Evolutionary conservation across 441 rosid species (phyloP).

Genomic region (Erysimum pusillum): DNA sequence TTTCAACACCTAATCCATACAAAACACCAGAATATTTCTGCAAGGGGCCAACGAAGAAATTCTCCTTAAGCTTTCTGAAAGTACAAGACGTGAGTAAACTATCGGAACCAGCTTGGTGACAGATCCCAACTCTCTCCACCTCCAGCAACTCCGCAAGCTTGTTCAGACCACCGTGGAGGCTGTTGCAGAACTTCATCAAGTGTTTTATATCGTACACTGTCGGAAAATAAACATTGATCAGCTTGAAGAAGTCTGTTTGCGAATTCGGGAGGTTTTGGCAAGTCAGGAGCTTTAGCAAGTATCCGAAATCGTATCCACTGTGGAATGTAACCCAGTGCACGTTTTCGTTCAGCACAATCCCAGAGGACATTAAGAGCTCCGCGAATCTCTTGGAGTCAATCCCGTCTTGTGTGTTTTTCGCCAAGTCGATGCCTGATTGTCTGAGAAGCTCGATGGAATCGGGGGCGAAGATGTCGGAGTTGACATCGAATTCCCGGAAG

Average conservation of each 20-base stretch:
- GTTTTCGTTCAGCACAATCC: slow-evolving; percentile 65
- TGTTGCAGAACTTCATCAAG: slow-evolving; percentile 72
- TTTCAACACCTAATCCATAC: slow-evolving; percentile 79
- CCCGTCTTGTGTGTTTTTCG: slow-evolving; percentile 56
- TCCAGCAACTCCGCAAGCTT: slow-evolving; percentile 70
- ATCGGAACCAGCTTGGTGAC: slow-evolving; percentile 80
- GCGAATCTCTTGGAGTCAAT: slow-evolving; percentile 58
- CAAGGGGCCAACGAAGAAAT: slow-evolving; percentile 68
- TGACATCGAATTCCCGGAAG: slow-evolving; percentile 59
- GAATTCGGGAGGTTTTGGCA: slow-evolving; percentile 60
- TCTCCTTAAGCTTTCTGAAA: slow-evolving; percentile 72
- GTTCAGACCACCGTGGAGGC: slow-evolving; percentile 75
- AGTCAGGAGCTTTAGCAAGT: slow-evolving; percentile 70
- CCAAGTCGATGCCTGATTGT: slow-evolving; percentile 65
- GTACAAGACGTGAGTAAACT: slow-evolving; percentile 74
- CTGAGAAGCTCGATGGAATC: slow-evolving; percentile 69
- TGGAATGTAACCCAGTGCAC: slow-evolving; percentile 73
- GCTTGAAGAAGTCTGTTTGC: slow-evolving; percentile 57
- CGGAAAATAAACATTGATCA: slow-evolving; percentile 62
- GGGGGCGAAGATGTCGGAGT: slow-evolving; percentile 54
- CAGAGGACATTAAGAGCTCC: slow-evolving; percentile 71
- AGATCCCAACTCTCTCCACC: slow-evolving; percentile 68
- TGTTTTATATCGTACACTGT: slow-evolving; percentile 68
- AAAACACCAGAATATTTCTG: slow-evolving; percentile 76
- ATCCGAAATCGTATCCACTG: slow-evolving; percentile 75